phyloP scores from a whole-genome alignment of 1,284 basidiomycete species.

The Ceratobasidium sp. region DNA sequence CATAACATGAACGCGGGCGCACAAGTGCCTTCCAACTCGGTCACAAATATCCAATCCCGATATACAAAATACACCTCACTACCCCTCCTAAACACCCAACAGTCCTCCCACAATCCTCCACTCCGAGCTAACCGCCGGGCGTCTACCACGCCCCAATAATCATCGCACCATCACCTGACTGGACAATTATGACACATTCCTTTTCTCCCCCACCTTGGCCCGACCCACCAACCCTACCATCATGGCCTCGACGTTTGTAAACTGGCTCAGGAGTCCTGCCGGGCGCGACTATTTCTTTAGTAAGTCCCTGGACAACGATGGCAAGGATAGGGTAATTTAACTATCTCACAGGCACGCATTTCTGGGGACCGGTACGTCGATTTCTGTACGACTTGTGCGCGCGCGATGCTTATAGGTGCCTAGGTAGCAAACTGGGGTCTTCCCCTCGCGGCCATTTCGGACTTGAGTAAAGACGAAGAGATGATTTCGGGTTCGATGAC shows the following conservation, averaged over 20 bases:
- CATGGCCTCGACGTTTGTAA: constrained; percentile 82
- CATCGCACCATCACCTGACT: neutral
- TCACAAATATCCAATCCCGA: neutral
- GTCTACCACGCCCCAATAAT: neutral
- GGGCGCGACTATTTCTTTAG: constrained; percentile 94
- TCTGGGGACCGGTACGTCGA: constrained; percentile 88
- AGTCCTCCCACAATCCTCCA: neutral
- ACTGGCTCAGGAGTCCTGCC: constrained; percentile 87
- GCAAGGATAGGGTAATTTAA: neutral
- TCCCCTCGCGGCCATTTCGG: constrained; percentile 87
- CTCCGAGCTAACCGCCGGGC: neutral
- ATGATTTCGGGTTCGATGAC: constrained; percentile 97
- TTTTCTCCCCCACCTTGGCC: constrained; percentile 7
- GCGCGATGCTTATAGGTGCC: neutral
- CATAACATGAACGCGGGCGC: no score
- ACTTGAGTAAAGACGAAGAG: constrained; percentile 91
- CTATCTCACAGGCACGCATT: constrained; percentile 77
- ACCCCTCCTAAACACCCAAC: neutral
- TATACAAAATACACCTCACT: neutral
- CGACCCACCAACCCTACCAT: neutral
- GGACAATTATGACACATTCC: constrained; percentile 11
- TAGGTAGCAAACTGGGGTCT: constrained; percentile 98
- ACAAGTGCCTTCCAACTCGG: neutral
- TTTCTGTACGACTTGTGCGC: neutral
- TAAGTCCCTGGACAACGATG: constrained; percentile 54